A percentile compares a stretch with the other conserved stretches of the same genome.
phyloP scores from a whole-genome alignment of 208 protist species.

The Naegleria fowleri region DNA sequence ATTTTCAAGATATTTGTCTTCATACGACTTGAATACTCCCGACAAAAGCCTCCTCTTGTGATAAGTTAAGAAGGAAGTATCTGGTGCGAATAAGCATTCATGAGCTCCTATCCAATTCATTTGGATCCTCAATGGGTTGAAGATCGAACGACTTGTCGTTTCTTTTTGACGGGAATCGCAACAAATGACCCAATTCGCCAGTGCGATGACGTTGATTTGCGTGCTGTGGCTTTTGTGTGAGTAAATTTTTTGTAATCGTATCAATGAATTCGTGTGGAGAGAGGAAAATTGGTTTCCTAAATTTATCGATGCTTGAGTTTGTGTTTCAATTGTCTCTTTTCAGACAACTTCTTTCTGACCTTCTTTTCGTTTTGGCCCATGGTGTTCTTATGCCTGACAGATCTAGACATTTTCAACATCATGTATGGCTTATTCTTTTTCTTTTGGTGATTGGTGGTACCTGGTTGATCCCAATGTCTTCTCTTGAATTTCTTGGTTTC shows the following conservation, averaged over 20 bases:
- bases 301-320: slow-evolving; percentile 1
- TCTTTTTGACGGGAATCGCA: no score
- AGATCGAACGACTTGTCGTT: neutral
- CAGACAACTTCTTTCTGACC: neutral
- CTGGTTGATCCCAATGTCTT: neutral
- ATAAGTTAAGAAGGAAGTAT: neutral
- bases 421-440: slow-evolving; percentile 24
- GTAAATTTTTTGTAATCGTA: no score
- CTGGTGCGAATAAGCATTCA: neutral
- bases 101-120: neutral
- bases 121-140: neutral
- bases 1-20: neutral
- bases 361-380: slow-evolving; percentile 17
- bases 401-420: neutral
- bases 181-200: no score
- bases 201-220: no score
- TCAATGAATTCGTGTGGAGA: no score
- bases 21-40: neutral
- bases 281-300: no score
- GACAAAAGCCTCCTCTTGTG: neutral
- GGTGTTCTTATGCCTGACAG: neutral
- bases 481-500: neutral
- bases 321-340: slow-evolving; percentile 1
- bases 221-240: no score
- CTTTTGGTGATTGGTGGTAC: neutral